Percentiles rank a stretch among this genome's conserved stretches.
phyloP scores from a whole-genome alignment of 164 flowering plant species.

The Buxus sempervirens region DNA sequence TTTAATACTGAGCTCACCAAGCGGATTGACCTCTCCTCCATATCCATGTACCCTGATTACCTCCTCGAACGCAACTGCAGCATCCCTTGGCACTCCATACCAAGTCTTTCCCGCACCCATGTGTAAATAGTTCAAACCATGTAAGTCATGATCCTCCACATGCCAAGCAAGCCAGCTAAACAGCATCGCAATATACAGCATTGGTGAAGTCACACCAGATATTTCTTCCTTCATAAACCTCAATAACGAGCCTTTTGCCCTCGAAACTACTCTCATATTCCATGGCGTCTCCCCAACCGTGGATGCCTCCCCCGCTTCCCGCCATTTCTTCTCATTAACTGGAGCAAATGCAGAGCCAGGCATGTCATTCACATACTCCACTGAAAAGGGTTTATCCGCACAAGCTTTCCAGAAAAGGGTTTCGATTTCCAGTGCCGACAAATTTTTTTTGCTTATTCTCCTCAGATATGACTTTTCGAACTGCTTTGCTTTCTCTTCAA shows the following conservation, averaged over 20 bases:
- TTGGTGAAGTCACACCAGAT: constrained; percentile 81
- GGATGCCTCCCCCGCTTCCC: constrained; percentile 29
- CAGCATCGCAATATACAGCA: constrained; percentile 78
- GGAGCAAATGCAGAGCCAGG: constrained; percentile 70
- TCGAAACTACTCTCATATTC: constrained; percentile 76
- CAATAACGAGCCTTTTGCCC: constrained; percentile 63
- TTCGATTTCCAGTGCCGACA: constrained; percentile 54
- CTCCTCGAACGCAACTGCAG: constrained; percentile 72
- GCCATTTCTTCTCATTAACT: constrained; percentile 22
- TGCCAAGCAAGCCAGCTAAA: constrained; percentile 95
- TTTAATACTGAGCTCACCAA: constrained; percentile 45
- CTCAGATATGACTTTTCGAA: constrained; percentile 55
- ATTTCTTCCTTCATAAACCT: constrained; percentile 88
- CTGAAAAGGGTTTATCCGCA: constrained; percentile 64
- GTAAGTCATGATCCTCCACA: constrained; percentile 84
- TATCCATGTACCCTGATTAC: constrained; percentile 69
- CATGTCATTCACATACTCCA: constrained; percentile 89
- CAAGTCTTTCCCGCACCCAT: constrained; percentile 76
- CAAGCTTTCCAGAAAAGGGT: constrained; percentile 70
- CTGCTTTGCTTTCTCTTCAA: constrained; percentile 58
- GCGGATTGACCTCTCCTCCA: constrained; percentile 75
- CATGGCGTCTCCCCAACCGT: constrained; percentile 61
- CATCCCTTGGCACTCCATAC: constrained; percentile 81
- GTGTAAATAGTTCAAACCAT: constrained; percentile 79
- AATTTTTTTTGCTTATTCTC: constrained; percentile 31